phyloP scores from a whole-genome alignment of 2,329 filamentous ascomycete genomes.

The Pseudocercospora crystallina region DNA sequence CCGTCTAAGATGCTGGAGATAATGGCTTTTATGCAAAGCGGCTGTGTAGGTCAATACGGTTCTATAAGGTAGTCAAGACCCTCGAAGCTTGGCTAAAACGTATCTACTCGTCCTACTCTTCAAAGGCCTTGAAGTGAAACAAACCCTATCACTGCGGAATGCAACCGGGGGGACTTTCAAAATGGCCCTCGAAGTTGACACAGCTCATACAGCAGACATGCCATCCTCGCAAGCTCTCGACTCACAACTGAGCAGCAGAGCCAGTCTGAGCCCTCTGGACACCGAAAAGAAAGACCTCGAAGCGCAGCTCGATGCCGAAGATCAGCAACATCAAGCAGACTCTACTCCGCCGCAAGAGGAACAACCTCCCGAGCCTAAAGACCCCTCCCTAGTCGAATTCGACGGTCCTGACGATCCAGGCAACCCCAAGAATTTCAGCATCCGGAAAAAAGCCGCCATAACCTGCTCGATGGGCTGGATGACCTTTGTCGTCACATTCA shows the following conservation, averaged over 20 bases:
- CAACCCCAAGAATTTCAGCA: constrained; percentile 30
- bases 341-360: too few species aligned
- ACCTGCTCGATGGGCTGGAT: constrained; percentile 25
- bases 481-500: constrained; percentile 27
- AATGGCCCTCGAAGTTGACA: background rate
- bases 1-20: too few species aligned
- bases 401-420: constrained; percentile 71
- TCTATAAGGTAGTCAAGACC: too few species aligned
- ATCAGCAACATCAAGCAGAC: background rate
- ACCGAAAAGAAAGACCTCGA: constrained; percentile 2
- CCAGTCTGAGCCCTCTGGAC: background rate
- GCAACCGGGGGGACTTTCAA: background rate
- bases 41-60: too few species aligned
- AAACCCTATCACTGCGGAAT: background rate
- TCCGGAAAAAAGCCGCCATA: constrained; percentile 19
- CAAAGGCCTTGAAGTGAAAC: too few species aligned
- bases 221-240: background rate
- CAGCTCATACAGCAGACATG: background rate
- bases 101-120: too few species aligned
- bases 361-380: too few species aligned
- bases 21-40: too few species aligned
- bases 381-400: constrained; percentile 59
- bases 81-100: too few species aligned
- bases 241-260: constrained; percentile 1
- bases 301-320: background rate